Conservation (phyloP, 306 rosid species). For the Casuarina cunninghamiana region DNA sequence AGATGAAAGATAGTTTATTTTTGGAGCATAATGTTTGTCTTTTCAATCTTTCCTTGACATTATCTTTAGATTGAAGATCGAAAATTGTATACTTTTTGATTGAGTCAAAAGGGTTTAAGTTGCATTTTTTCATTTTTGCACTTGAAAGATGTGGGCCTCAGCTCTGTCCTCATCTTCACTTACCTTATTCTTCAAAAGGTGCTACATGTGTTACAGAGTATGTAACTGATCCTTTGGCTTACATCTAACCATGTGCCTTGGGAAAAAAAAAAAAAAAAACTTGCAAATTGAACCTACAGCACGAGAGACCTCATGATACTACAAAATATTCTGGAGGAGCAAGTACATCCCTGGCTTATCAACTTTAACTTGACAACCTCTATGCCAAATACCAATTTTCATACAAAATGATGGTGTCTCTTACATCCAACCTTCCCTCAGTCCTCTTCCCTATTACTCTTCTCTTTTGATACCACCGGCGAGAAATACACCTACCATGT, state of each 20-base stretch:
- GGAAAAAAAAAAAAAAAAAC: not conserved
- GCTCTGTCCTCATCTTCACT: not conserved
- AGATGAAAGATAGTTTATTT: not conserved
- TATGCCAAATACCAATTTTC: too few relatives aligned
- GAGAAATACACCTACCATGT: slow-evolving; percentile 61
- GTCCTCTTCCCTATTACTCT: slow-evolving; percentile 66
- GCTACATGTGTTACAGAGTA: not conserved
- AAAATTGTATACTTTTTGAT: not conserved
- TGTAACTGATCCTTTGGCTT: not conserved
- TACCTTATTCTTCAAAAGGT: not conserved
- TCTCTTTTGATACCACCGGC: slow-evolving; percentile 66
- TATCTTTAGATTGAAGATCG: not conserved
- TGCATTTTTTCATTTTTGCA: not conserved
- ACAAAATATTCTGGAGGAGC: not conserved
- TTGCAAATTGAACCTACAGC: not conserved
- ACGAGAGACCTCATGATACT: not conserved
- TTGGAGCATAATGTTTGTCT: not conserved
- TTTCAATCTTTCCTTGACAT: not conserved
- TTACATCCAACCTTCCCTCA: slow-evolving; percentile 51
- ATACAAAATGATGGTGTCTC: slow-evolving; percentile 36
- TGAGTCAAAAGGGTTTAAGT: not conserved
- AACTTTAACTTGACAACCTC: not conserved
- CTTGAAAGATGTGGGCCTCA: not conserved
- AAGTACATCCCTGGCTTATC: not conserved
- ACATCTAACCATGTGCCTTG: not conserved